Evolutionary conservation across 208 protist species (phyloP).

Genomic region (Leptomonas seymouri): DNA sequence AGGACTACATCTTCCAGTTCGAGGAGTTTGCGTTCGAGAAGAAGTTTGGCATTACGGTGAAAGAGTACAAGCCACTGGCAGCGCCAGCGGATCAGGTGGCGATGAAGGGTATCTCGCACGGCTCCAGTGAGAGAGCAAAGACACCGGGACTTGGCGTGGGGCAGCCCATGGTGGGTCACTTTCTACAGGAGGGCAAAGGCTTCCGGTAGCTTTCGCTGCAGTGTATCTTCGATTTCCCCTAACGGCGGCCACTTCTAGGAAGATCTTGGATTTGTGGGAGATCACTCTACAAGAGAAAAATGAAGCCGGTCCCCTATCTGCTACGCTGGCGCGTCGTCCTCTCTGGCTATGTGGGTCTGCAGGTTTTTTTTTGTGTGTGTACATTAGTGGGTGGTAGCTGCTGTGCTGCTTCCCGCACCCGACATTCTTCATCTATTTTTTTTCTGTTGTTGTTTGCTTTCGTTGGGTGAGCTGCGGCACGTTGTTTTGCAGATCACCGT

Average conservation of each 20-base stretch:
- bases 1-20: constrained; percentile 89
- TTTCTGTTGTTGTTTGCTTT: background rate
- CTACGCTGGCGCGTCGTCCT: too few relatives aligned
- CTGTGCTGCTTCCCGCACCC: background rate
- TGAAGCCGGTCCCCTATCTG: too few relatives aligned
- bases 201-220: constrained; percentile 43
- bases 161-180: constrained; percentile 82
- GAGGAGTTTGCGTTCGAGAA: constrained; percentile 91
- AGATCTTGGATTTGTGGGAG: too few relatives aligned
- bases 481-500: background rate
- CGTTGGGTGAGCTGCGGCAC: background rate
- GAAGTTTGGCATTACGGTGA: constrained; percentile 72
- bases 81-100: constrained; percentile 63
- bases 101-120: constrained; percentile 48
- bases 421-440: background rate
- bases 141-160: constrained; percentile 27
- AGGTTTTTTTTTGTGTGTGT: background rate
- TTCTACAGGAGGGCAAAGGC: constrained; percentile 77
- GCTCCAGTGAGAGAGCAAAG: constrained; percentile 23
- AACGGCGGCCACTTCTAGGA: too few relatives aligned
- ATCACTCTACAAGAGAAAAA: too few relatives aligned
- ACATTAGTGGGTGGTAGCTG: background rate
- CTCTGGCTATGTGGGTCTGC: too few relatives aligned
- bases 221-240: too few relatives aligned
- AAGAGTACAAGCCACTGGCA: constrained; percentile 78